Percentiles rank a stretch among this genome's conserved stretches.
These are phyloP conservation scores for Musa itinerans DNA, from an alignment of 176 grass and related monocot genomes.

Conservation along the genomic window DNA sequence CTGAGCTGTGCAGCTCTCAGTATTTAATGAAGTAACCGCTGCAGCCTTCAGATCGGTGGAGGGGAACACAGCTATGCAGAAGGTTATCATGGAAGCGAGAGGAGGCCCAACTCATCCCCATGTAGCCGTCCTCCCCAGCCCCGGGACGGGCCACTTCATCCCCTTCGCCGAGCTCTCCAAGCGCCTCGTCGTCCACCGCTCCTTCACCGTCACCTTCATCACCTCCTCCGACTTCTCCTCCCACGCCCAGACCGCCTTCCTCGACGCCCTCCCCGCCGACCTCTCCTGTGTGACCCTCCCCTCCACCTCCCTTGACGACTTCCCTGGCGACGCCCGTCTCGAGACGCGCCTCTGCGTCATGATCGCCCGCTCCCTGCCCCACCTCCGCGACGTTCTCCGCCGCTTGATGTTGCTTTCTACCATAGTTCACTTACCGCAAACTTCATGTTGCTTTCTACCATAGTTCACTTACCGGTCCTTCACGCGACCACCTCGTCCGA, in stretches of 20 bases:
- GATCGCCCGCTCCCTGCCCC: not conserved
- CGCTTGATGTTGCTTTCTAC: not conserved
- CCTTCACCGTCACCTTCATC: not conserved
- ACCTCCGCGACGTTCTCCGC: not conserved
- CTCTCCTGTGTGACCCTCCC: too few species aligned
- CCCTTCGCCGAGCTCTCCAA: not conserved
- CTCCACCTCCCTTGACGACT: too few species aligned
- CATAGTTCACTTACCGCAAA: not conserved
- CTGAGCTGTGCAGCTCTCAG: too few species aligned
- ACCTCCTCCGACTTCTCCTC: not conserved
- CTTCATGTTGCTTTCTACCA: not conserved
- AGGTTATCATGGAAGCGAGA: too few species aligned
- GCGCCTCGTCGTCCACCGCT: not conserved
- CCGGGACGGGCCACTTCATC: not conserved
- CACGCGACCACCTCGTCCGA: too few species aligned
- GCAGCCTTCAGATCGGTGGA: too few species aligned
- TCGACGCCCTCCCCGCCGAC: not conserved
- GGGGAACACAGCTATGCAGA: too few species aligned
- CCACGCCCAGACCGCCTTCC: not conserved
- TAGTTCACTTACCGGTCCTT: too few species aligned
- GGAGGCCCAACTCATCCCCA: not conserved
- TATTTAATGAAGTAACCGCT: too few species aligned
- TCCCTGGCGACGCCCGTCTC: too few species aligned
- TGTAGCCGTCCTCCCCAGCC: not conserved
- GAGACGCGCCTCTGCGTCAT: not conserved